Conservation (phyloP, 108 stramenopile species). For the Cyclotella cryptica region DNA sequence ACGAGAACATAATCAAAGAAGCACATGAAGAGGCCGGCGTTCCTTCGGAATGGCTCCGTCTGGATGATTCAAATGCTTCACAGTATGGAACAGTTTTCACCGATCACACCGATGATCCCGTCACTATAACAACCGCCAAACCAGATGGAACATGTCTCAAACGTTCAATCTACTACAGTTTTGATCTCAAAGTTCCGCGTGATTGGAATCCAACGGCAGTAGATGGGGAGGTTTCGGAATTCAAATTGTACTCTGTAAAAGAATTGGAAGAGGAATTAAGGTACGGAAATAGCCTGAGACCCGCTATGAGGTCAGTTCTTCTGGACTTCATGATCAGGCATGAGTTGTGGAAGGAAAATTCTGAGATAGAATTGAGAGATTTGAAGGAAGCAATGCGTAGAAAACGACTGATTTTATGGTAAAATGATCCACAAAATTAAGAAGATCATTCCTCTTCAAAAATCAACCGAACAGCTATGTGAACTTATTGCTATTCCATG, state of each 20-base stretch:
- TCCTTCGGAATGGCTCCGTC: conserved; percentile 23
- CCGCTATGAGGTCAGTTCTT: conserved; percentile 47
- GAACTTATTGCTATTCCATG: too few species aligned
- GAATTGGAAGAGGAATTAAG: conserved; percentile 50
- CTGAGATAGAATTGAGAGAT: conserved; percentile 22
- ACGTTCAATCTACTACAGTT: conserved; percentile 53
- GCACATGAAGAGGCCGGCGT: conserved; percentile 56
- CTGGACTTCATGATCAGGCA: conserved; percentile 50
- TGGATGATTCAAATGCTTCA: background rate
- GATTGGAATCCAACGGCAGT: conserved; percentile 35
- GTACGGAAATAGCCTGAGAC: conserved; percentile 31
- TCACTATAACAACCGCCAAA: conserved; percentile 50
- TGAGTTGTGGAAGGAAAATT: conserved; percentile 23
- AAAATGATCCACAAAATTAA: background rate
- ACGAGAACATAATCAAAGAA: conserved; percentile 53
- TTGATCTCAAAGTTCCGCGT: conserved; percentile 42
- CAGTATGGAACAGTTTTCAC: conserved; percentile 18
- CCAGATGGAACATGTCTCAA: conserved; percentile 50
- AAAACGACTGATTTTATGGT: conserved; percentile 36
- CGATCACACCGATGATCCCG: conserved; percentile 24
- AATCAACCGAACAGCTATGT: too few species aligned
- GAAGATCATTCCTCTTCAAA: background rate
- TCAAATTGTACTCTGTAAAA: conserved; percentile 39
- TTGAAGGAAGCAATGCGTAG: conserved; percentile 36
- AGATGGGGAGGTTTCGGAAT: conserved; percentile 53